phyloP scores from a whole-genome alignment of 352 stramenopile species.

The Globisporangium barbulae region DNA sequence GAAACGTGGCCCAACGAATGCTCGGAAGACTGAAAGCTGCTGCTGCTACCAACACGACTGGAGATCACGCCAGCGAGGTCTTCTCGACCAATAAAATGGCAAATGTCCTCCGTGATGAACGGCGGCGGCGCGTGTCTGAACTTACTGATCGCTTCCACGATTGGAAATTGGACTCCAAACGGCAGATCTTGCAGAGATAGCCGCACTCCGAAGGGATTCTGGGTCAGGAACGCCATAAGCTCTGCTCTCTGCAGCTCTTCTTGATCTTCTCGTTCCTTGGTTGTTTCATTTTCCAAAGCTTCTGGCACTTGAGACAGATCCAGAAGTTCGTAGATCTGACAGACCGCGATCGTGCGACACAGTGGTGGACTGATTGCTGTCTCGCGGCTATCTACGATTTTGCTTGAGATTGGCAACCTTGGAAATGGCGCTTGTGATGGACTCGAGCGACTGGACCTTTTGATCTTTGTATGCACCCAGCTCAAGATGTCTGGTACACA shows the following conservation, averaged over 20 bases:
- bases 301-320: slow-evolving; percentile 8
- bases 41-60: background rate
- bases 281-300: background rate
- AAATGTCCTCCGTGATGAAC: slow-evolving; percentile 54
- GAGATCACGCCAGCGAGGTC: slow-evolving; percentile 39
- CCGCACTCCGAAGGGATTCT: slow-evolving; percentile 29
- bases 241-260: slow-evolving; percentile 18
- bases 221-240: slow-evolving; percentile 50
- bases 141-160: slow-evolving; percentile 50
- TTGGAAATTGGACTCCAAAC: slow-evolving; percentile 49
- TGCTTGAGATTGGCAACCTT: slow-evolving; percentile 6
- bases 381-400: background rate
- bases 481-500: slow-evolving; percentile 45
- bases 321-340: slow-evolving; percentile 41
- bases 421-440: slow-evolving; percentile 23
- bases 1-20: background rate
- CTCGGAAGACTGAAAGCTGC: background rate
- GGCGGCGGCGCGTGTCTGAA: slow-evolving; percentile 59
- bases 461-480: slow-evolving; percentile 40
- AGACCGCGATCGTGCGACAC: slow-evolving; percentile 33
- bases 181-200: slow-evolving; percentile 59
- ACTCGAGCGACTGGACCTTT: background rate
- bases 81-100: slow-evolving; percentile 51
- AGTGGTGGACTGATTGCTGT: slow-evolving; percentile 12
- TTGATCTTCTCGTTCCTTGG: background rate